Evolutionary conservation across 805 yeast genomes (phyloP).

Genomic region (Metschnikowia baotianmanensis): DNA sequence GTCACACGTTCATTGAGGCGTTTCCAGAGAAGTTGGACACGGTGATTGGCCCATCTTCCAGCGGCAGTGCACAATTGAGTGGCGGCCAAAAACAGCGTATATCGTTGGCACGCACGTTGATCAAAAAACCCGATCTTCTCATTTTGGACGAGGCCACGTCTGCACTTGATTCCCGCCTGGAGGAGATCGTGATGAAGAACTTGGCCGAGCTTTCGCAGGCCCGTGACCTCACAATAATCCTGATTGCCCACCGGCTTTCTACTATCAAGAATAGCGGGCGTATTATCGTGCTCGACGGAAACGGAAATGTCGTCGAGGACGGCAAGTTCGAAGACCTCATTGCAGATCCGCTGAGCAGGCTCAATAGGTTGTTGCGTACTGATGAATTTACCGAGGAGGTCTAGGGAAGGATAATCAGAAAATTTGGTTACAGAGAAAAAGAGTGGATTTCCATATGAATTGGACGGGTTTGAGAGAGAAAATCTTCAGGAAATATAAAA

Average conservation of each 20-base stretch:
- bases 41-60: slow-evolving; percentile 67
- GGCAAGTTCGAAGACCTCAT: slow-evolving; percentile 57
- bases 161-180: slow-evolving; percentile 87
- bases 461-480: no score
- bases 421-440: no score
- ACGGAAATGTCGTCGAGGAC: slow-evolving; percentile 65
- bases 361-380: slow-evolving; percentile 42
- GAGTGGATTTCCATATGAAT: no score
- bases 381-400: slow-evolving; percentile 19
- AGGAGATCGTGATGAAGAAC: slow-evolving; percentile 77
- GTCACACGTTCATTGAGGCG: slow-evolving; percentile 60
- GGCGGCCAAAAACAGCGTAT: slow-evolving; percentile 96
- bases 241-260: slow-evolving; percentile 88
- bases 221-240: slow-evolving; percentile 62
- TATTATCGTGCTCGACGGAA: slow-evolving; percentile 61
- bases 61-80: slow-evolving; percentile 78
- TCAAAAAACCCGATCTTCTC: slow-evolving; percentile 74
- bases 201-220: slow-evolving; percentile 49
- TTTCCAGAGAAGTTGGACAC: slow-evolving; percentile 86
- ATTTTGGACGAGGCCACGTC: slow-evolving; percentile 94
- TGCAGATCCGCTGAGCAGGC: slow-evolving; percentile 42
- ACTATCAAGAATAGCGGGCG: slow-evolving; percentile 82
- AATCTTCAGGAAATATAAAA: no score
- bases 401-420: no score
- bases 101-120: slow-evolving; percentile 84